Percentiles rank a stretch among this genome's conserved stretches.
Evolutionary conservation across 179 eudicot species (phyloP).

Genomic region (Corrigiola litoralis): DNA sequence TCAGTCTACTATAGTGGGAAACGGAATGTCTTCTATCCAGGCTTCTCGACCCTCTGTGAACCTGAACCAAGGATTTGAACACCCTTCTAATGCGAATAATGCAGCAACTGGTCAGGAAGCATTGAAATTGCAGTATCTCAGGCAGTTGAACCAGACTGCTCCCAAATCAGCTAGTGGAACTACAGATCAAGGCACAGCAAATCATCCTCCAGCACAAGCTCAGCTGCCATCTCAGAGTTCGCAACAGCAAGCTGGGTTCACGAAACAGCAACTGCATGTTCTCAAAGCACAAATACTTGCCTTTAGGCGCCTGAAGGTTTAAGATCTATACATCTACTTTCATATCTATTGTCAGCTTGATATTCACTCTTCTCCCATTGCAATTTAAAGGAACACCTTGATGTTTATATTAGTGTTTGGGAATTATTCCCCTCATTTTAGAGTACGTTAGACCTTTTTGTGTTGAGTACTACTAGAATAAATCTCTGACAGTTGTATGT

Average conservation of each 20-base stretch:
- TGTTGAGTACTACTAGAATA: too few species aligned
- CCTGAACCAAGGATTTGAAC: slow-evolving; percentile 69
- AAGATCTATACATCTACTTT: slow-evolving; percentile 6
- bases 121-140: slow-evolving; percentile 54
- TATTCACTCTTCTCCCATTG: slow-evolving; percentile 11
- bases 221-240: slow-evolving; percentile 36
- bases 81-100: slow-evolving; percentile 40
- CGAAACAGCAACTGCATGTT: slow-evolving; percentile 88
- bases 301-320: slow-evolving; percentile 89
- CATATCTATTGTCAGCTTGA: background rate
- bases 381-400: background rate
- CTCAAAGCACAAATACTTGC: slow-evolving; percentile 99
- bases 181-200: slow-evolving; percentile 43
- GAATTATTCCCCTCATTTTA: background rate
- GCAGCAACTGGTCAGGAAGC: slow-evolving; percentile 47
- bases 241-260: slow-evolving; percentile 53
- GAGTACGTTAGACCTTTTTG: too few species aligned
- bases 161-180: slow-evolving; percentile 52
- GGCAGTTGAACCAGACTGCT: slow-evolving; percentile 60
- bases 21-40: slow-evolving; percentile 59
- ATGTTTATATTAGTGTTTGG: background rate
- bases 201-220: slow-evolving; percentile 45
- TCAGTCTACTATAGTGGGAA: slow-evolving; percentile 41
- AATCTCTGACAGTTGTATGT: too few species aligned
- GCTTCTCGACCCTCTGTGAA: slow-evolving; percentile 53